Evolutionary conservation across 139 green algal species (phyloP).

Genomic region (Coelastrella sp.): DNA sequence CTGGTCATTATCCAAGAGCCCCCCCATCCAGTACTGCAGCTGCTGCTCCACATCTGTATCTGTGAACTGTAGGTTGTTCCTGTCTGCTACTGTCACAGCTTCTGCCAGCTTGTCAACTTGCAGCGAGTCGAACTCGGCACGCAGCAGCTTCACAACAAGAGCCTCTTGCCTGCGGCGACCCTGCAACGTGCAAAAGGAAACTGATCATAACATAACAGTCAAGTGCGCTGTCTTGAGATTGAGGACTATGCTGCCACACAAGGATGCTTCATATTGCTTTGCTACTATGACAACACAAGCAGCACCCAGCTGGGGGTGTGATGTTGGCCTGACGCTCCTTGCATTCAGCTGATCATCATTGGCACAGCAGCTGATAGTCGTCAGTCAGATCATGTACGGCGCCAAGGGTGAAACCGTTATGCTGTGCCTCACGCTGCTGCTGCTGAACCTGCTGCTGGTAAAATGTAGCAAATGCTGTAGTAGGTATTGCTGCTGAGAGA

Average conservation of each 20-base stretch:
- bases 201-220: neutral
- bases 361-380: no score
- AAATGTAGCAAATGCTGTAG: no score
- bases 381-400: no score
- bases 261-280: no score
- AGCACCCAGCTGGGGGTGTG: no score
- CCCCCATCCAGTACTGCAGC: slow-evolving; percentile 50
- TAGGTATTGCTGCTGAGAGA: no score
- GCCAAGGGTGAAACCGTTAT: no score
- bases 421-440: neutral
- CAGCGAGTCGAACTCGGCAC: slow-evolving; percentile 31
- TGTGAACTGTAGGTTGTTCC: slow-evolving; percentile 24
- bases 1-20: slow-evolving; percentile 48
- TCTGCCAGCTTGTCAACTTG: slow-evolving; percentile 49
- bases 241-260: no score
- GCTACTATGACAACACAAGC: no score
- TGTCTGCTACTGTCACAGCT: slow-evolving; percentile 36
- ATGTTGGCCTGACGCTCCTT: no score
- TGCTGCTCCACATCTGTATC: slow-evolving; percentile 49
- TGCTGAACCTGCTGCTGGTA: neutral
- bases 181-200: slow-evolving; percentile 27
- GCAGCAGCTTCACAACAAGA: slow-evolving; percentile 60
- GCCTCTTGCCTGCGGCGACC: slow-evolving; percentile 63
- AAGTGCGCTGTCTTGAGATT: no score
- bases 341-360: no score